Evolutionary conservation across 345 rosid genomes (phyloP).

Genomic region (Acer negundo): DNA sequence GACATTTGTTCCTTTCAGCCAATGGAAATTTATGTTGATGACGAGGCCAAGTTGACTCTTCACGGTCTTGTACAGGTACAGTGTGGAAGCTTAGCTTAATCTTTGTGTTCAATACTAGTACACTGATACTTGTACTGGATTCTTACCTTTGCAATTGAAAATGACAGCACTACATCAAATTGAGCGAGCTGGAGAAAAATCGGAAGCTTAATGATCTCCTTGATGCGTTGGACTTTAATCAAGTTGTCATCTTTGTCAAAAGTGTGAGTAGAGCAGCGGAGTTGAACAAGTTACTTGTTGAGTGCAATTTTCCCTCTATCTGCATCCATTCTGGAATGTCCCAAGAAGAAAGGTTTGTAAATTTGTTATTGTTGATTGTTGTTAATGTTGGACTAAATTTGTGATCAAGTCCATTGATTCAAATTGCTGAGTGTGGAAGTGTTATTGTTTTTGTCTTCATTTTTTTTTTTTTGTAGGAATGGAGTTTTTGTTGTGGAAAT

Average conservation of each 20-base stretch:
- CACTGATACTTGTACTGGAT: neutral
- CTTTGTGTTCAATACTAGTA: neutral
- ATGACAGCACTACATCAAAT: slow-evolving; percentile 95
- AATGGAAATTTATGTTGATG: slow-evolving; percentile 98
- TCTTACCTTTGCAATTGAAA: neutral
- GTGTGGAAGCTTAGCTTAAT: neutral
- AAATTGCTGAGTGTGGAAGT: too few species aligned
- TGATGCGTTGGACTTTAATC: slow-evolving; percentile 98
- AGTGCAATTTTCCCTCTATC: slow-evolving; percentile 96
- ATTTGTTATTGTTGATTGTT: neutral
- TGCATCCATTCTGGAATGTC: slow-evolving; percentile 99
- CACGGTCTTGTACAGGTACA: slow-evolving; percentile 98
- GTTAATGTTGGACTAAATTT: neutral
- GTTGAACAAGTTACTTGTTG: slow-evolving; percentile 88
- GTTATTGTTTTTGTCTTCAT: too few species aligned
- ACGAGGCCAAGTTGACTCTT: slow-evolving; percentile 97
- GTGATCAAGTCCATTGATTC: neutral
- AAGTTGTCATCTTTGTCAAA: slow-evolving; percentile 96
- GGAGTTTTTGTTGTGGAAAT: too few species aligned
- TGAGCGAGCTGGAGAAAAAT: slow-evolving; percentile 92
- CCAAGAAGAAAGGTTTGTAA: slow-evolving; percentile 87
- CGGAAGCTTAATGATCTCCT: slow-evolving; percentile 96
- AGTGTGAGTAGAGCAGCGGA: slow-evolving; percentile 96
- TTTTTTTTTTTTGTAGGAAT: too few species aligned
- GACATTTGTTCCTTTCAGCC: slow-evolving; percentile 94